phyloP scores from a whole-genome alignment of 345 rosid genomes.

The Brassica juncea region DNA sequence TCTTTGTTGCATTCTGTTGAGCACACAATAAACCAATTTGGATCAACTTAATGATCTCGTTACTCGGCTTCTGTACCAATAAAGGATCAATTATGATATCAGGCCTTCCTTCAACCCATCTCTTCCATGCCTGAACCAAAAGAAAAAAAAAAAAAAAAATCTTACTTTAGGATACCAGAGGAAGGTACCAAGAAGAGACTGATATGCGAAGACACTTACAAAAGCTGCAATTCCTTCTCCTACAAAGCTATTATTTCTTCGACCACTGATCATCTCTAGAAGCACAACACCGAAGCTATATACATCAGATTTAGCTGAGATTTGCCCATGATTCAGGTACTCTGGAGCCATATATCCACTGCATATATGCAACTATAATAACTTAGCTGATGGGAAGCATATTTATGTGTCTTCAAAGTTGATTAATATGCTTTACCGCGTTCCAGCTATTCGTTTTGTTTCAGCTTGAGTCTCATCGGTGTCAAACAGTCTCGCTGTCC shows the following conservation, averaged over 20 bases:
- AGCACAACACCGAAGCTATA: conserved; percentile 52
- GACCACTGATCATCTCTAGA: conserved; percentile 27
- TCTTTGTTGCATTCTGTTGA: conserved; percentile 8
- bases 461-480: conserved; percentile 37
- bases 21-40: neutral
- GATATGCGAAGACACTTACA: neutral
- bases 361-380: neutral
- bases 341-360: conserved; percentile 62
- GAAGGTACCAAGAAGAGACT: too few relatives aligned
- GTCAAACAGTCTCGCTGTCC: conserved; percentile 39
- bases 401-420: neutral
- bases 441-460: conserved; percentile 34
- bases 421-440: neutral
- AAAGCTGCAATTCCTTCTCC: conserved; percentile 27
- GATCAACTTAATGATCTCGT: neutral
- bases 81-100: neutral
- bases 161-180: neutral
- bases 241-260: conserved; percentile 16
- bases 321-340: conserved; percentile 37
- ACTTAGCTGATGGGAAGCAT: neutral
- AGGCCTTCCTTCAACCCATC: neutral
- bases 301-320: conserved; percentile 48
- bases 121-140: neutral
- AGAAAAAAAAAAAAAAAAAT: too few relatives aligned
- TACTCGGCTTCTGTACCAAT: neutral